Evolutionary conservation across 2,329 filamentous ascomycete genomes (phyloP), one percentile per base, ranked within the genome.

Genomic region (Colletotrichum theobromicola): DNA sequence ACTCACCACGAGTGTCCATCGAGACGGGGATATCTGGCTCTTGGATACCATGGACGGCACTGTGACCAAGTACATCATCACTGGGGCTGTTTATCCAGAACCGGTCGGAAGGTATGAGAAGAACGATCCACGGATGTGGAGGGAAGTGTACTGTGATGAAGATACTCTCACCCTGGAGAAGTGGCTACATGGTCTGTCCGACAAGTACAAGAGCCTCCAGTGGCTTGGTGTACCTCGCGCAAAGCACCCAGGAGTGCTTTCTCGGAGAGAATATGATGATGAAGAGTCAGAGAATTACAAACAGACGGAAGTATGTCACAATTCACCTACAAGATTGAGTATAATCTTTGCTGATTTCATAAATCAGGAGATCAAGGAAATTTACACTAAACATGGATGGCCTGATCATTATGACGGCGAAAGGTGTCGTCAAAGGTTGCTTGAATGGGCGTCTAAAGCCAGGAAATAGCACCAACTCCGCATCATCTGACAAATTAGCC

Each of bases 51-150:
- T 69, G 67, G 67, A 69, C 2, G 67, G 67, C 28, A 69, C 67
- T n/a, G 67, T 69, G 16, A 69, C 67, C 28, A 69, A 69, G 53
- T 69, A 69, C n/a, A 63, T 69, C 28, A 63, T 69, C 28, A 69
- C 67, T 16, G 67, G 67, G 3, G 16, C 57, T 53, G 30, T 55
- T 28, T 69, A 63, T 50, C 57, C 67, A 15, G 57, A 63, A 12
- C 67, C 57, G 7, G 37, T 63, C 2, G 67, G 67, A 16, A n/a
- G 30, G 13, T 69, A 69, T 53, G 5, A 63, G 12, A 5, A 63
- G 3, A 58, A 30, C 16, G 55, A 58, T 28, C 55, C 55, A 2
- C 55, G 55, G 0, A 7, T 58, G 55, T 58, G 24, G 55, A 30
- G 55, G 24, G n/a, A 58, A 30, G 10, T 28, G 28, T 30, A 30